Base-by-base conservation (phyloP, 106 monocot species). In the Dioscorea alata region DNA sequence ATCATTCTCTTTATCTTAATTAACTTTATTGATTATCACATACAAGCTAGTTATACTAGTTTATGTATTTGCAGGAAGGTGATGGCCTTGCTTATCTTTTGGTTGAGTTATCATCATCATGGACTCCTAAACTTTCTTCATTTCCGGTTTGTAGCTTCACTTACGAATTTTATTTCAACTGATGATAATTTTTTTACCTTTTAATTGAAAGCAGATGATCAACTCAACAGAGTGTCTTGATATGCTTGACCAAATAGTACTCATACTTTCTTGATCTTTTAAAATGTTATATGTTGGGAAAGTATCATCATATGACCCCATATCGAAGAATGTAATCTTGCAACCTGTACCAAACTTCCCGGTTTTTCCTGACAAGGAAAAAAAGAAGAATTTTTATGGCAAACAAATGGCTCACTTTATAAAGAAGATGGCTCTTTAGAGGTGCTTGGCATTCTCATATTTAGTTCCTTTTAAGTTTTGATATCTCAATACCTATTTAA, bases 81-180 rank as follows among this genome's bases (percentile, higher is more conserved):
- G 97, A 92, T 73, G 59, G 85, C 13, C 64, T 99, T 81, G 90
- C 70, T 1, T 99, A 99, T 75, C 89, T 84, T 14, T 48, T 99
- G 59, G 77, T 99, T 70, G 97, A 99, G 64, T 61, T 99, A 60
- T 90, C 97, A 42, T 85, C 92, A 25, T 81, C 87, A 18, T 92
- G 87, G 92, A 92, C 90, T 60, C 97, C 97, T 51, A 90, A 92
- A 61, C 80, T 99, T 64, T 99, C 97, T 77, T 49, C 87, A 56
- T 87, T 81, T 66, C 79, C 90, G 32, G n/a, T n/a, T n/a, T n/a
- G n/a, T n/a, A n/a, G n/a, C n/a, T n/a, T n/a, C n/a, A n/a, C n/a
- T n/a, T n/a, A n/a, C n/a, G n/a, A n/a, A n/a, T n/a, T n/a, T n/a
- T n/a, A n/a, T n/a, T n/a, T n/a, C n/a, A n/a, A n/a, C n/a, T n/a